A percentile compares a stretch with the other conserved stretches of the same genome.
phyloP scores from a whole-genome alignment of 257 asterid genomes.

The Schizonepeta tenuifolia region DNA sequence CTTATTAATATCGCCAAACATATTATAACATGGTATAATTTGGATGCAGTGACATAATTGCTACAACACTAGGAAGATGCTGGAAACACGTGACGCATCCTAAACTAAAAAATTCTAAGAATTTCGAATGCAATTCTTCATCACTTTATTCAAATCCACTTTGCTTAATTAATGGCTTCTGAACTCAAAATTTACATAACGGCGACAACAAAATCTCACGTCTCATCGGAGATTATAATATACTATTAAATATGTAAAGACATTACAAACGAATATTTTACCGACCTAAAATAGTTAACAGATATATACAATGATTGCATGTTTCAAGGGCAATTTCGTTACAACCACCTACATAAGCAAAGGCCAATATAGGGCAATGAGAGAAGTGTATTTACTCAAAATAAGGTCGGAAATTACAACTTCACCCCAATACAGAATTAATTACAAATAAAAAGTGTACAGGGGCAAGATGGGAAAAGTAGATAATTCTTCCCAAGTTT shows the following conservation, averaged over 20 bases:
- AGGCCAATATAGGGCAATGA: no score
- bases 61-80: conserved; percentile 20
- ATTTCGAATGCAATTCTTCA: conserved; percentile 7
- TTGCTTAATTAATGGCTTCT: conserved; percentile 5
- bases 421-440: conserved; percentile 44
- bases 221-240: no score
- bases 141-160: neutral
- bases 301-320: neutral
- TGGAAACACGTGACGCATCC: conserved; percentile 27
- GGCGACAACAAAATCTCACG: neutral
- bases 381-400: conserved; percentile 31
- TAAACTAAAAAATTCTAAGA: conserved; percentile 12
- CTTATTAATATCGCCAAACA: neutral
- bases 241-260: no score
- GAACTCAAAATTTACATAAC: neutral
- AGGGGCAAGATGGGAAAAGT: conserved; percentile 36
- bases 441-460: conserved; percentile 48
- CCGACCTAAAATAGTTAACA: neutral
- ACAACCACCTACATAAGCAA: neutral
- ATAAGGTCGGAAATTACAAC: conserved; percentile 35
- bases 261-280: no score
- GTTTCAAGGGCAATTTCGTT: neutral
- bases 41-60: conserved; percentile 18
- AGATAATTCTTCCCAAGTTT: conserved; percentile 3
- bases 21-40: neutral